Evolutionary conservation across 1,139 yeast species (phyloP), one percentile per base, ranked within the genome.

Genomic region (Yamadazyma conglobata): DNA sequence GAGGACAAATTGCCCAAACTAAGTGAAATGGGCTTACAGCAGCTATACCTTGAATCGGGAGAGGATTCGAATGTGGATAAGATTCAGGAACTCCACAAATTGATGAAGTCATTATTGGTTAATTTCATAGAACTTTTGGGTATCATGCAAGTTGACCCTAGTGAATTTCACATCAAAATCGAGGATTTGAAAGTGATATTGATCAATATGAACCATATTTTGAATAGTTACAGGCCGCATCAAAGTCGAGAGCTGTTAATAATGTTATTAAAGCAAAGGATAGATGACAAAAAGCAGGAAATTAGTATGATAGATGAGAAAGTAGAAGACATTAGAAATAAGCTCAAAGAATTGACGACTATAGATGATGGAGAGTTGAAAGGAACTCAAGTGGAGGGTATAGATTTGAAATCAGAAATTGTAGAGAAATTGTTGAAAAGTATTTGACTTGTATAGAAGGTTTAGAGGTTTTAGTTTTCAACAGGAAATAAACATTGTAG

Each of bases 191-290:
- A 88, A 34, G 67, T 80, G 12, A 72, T 86, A n/a, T 59, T 87
- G 34, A 80, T 87, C 49, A 87, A 87, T 50, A 80, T 86, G 43
- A 94, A 86, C 51, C 95, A 87, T 52, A 58, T 87, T 32, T 59
- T 87, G 38, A 87, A 87, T 54, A 86, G 86, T 33, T 87, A 86
- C 56, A 64, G 95, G 35, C 95, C 95, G 0, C 95, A 87, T 53
- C 96, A 87, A 50, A 79, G 89, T 6, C 66, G 95, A 27, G 95
- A 87, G 47, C 79, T 87, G 37, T 68, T 87, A 43, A 80, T 84
- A 28, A 66, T 80, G 70, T 60, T 84, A 33, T 61, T 87, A 53
- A 78, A 74, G 47, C 79, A 77, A 32, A 83, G 79, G 47, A 68
- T 81, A 16, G 77, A 70, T 28, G 54, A 60, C 25, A 79, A 79